phyloP scores from a whole-genome alignment of 202 grass and related monocot genomes.

The Bolboschoenoplectus hybrid region DNA sequence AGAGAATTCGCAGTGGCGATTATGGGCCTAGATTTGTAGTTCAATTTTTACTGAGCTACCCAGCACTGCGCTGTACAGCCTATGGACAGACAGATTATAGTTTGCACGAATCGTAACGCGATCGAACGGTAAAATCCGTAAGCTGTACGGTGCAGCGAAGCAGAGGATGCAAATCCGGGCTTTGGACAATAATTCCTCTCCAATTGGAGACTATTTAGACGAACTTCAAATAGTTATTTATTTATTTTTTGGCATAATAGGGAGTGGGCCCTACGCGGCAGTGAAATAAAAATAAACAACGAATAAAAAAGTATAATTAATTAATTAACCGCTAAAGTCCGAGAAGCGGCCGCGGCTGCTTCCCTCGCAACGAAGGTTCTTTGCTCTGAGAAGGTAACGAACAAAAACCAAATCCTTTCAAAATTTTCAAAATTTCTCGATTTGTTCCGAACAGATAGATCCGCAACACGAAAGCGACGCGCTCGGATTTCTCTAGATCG shows the following conservation, averaged over 20 bases:
- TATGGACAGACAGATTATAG: no score
- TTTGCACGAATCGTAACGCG: no score
- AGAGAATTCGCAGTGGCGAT: not conserved
- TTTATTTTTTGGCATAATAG: not conserved
- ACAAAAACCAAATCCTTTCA: not conserved
- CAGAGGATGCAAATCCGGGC: no score
- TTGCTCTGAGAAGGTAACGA: not conserved
- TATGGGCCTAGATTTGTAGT: not conserved
- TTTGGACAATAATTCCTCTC: not conserved
- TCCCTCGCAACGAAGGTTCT: constrained; percentile 31
- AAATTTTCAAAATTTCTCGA: not conserved
- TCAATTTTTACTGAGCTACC: not conserved
- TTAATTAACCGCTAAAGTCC: not conserved
- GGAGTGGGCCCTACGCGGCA: not conserved
- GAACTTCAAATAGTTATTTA: not conserved
- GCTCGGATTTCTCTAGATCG: not conserved
- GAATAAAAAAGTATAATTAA: not conserved
- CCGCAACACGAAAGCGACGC: not conserved
- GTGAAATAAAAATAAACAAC: not conserved
- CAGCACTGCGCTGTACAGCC: no score
- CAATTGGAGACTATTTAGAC: not conserved
- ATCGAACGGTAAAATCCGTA: no score
- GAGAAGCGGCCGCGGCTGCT: not conserved
- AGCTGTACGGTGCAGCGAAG: no score
- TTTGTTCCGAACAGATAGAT: not conserved